Evolutionary conservation across 805 yeast species (phyloP).

Genomic region (Suhomyces sp.): DNA sequence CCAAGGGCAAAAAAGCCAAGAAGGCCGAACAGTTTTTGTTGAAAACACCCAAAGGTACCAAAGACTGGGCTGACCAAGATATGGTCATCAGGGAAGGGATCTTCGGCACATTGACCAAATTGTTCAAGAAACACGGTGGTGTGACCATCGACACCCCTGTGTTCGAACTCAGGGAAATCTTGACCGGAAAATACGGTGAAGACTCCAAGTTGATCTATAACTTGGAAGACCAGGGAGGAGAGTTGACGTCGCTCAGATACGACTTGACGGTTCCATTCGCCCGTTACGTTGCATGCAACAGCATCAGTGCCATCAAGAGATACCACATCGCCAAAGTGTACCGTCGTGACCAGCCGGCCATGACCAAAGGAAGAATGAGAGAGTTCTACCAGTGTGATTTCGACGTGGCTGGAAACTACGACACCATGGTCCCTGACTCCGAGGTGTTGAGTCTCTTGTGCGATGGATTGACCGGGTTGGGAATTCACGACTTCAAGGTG

Average conservation of each 20-base stretch:
- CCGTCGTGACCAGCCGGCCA: slow-evolving; percentile 99
- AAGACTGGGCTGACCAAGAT: slow-evolving; percentile 98
- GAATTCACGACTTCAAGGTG: slow-evolving; percentile 84
- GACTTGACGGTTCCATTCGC: slow-evolving; percentile 99
- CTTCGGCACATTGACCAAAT: slow-evolving; percentile 63
- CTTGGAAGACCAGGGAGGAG: slow-evolving; percentile 98
- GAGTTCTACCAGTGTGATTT: slow-evolving; percentile 99
- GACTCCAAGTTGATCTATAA: slow-evolving; percentile 95
- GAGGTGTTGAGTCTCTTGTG: slow-evolving; percentile 79
- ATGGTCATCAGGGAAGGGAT: slow-evolving; percentile 92
- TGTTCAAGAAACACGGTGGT: slow-evolving; percentile 96
- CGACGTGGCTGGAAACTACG: slow-evolving; percentile 92
- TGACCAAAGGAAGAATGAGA: slow-evolving; percentile 99
- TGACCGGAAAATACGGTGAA: slow-evolving; percentile 97
- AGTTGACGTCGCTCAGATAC: slow-evolving; percentile 88
- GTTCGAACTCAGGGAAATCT: slow-evolving; percentile 90
- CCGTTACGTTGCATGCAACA: slow-evolving; percentile 94
- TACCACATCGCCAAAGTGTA: slow-evolving; percentile 97
- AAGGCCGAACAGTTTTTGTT: slow-evolving; percentile 63
- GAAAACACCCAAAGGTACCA: slow-evolving; percentile 95
- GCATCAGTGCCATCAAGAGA: slow-evolving; percentile 83
- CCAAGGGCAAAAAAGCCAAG: slow-evolving; percentile 33
- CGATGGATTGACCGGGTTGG: slow-evolving; percentile 80
- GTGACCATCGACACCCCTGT: slow-evolving; percentile 98
- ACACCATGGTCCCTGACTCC: slow-evolving; percentile 94